Percentiles rank a stretch among this genome's conserved stretches.
Evolutionary conservation across 179 eudicot genomes (phyloP).

Genomic region (Corrigiola litoralis): DNA sequence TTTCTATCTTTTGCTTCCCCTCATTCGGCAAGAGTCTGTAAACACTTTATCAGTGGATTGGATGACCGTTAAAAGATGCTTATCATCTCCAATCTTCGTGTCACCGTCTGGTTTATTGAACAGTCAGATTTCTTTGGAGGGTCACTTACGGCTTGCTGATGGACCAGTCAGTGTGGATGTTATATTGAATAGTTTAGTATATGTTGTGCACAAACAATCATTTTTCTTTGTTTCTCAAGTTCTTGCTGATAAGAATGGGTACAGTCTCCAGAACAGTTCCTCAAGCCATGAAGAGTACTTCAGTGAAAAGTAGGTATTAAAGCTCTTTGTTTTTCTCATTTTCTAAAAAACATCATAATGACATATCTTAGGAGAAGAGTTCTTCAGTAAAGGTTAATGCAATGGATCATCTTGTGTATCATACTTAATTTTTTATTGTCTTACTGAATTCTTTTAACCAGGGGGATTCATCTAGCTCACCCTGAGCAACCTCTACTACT

Average conservation of each 20-base stretch:
- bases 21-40: slow-evolving; percentile 30
- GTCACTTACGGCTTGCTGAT: slow-evolving; percentile 65
- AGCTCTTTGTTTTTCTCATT: neutral
- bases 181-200: slow-evolving; percentile 75
- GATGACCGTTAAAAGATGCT: slow-evolving; percentile 62
- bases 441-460: slow-evolving; percentile 19
- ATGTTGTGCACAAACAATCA: slow-evolving; percentile 58
- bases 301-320: slow-evolving; percentile 47
- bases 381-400: neutral
- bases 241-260: slow-evolving; percentile 53
- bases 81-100: slow-evolving; percentile 76
- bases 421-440: neutral
- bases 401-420: neutral
- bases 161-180: slow-evolving; percentile 48
- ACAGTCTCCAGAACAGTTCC: slow-evolving; percentile 44
- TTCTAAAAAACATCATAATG: neutral
- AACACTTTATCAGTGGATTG: slow-evolving; percentile 59
- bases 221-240: slow-evolving; percentile 79
- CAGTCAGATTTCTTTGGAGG: slow-evolving; percentile 13
- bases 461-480: slow-evolving; percentile 51
- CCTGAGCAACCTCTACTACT: slow-evolving; percentile 80
- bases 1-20: slow-evolving; percentile 83
- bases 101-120: slow-evolving; percentile 18
- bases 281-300: slow-evolving; percentile 53
- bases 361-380: neutral